These are phyloP conservation scores for Fusarium graminum DNA, from an alignment of 2,329 filamentous ascomycete genomes.

Conservation along the genomic window DNA sequence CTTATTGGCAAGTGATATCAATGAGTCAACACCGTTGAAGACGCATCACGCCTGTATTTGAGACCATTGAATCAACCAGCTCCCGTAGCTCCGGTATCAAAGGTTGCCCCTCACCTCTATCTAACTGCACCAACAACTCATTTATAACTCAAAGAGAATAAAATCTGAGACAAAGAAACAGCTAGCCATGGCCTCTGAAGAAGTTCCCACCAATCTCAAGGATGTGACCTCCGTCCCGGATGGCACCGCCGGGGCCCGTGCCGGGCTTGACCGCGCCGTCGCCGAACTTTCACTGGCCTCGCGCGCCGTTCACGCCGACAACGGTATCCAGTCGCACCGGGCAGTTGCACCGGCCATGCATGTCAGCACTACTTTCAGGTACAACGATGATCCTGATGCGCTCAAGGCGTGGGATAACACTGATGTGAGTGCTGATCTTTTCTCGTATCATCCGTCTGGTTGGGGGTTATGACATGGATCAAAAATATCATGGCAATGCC, in stretches of 20 bases:
- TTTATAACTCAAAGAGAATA: conserved; percentile 5
- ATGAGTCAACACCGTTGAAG: conserved; percentile 7
- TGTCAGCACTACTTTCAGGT: conserved; percentile 91
- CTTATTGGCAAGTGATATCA: neutral
- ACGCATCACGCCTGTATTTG: neutral
- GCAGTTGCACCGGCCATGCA: conserved; percentile 92
- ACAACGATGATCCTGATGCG: conserved; percentile 76
- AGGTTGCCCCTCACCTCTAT: conserved; percentile 34
- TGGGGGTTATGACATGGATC: neutral
- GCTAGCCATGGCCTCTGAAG: conserved; percentile 43
- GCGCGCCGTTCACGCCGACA: conserved; percentile 84
- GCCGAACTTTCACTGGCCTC: conserved; percentile 69
- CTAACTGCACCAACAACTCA: conserved; percentile 10
- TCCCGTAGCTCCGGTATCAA: neutral
- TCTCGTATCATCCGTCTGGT: neutral
- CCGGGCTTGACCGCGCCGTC: conserved; percentile 28
- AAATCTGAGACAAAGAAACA: neutral
- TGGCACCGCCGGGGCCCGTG: conserved; percentile 17
- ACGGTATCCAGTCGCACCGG: conserved; percentile 77
- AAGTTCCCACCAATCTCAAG: conserved; percentile 29
- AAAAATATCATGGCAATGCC: neutral
- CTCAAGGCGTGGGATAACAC: conserved; percentile 67
- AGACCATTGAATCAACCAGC: neutral
- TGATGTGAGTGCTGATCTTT: conserved; percentile 62
- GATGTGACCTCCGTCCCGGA: conserved; percentile 17